Evolutionary conservation across 2,329 filamentous ascomycete genomes (phyloP).

Genomic region (Pseudopithomyces maydicus): DNA sequence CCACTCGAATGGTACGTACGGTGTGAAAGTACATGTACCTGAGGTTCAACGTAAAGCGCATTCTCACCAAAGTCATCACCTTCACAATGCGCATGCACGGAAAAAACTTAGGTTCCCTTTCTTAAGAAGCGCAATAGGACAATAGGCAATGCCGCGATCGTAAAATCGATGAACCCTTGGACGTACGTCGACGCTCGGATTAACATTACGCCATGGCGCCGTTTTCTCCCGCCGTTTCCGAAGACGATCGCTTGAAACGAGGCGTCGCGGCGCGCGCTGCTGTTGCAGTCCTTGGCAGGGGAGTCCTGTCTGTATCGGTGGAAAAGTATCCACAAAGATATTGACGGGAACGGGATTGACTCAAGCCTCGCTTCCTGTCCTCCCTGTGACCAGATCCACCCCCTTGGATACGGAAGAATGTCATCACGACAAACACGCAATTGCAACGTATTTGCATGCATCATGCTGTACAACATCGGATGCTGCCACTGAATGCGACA

Average conservation of each 20-base stretch:
- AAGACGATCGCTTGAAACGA: conserved; percentile 2
- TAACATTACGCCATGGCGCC: background rate
- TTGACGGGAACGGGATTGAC: background rate
- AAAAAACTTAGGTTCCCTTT: no score
- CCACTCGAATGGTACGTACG: no score
- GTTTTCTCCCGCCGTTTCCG: background rate
- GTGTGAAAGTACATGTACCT: no score
- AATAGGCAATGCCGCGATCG: background rate
- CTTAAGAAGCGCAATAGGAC: background rate
- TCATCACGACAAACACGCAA: background rate
- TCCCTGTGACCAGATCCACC: background rate
- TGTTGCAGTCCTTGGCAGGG: conserved; percentile 4
- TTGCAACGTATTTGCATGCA: background rate
- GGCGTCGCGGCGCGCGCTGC: background rate
- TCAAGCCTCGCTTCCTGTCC: background rate
- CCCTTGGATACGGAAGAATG: background rate
- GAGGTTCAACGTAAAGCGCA: no score
- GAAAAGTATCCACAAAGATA: conserved; percentile 1
- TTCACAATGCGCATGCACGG: no score
- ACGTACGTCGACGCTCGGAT: background rate
- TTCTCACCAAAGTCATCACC: no score
- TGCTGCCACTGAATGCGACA: background rate
- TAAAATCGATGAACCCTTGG: background rate
- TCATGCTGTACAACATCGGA: background rate
- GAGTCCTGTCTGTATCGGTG: background rate